Evolutionary conservation across 2,329 filamentous ascomycete genomes (phyloP), one percentile per base, ranked within the genome.

Genomic region (Whalleya microplaca): DNA sequence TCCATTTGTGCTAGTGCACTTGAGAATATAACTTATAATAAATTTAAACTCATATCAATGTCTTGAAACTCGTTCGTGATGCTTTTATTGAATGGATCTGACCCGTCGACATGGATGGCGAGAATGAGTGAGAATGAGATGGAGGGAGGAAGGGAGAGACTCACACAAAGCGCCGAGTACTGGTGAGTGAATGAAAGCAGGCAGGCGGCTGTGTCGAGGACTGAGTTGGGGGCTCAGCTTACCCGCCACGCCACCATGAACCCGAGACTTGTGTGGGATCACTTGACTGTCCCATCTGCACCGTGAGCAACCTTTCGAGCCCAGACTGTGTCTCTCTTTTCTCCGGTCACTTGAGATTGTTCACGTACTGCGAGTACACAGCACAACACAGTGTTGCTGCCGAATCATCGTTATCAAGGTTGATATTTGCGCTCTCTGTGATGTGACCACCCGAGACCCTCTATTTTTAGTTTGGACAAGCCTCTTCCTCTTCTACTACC

Each of bases 141-240:
- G n/a, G n/a, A n/a, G n/a, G n/a, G n/a, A n/a, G n/a, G n/a, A n/a
- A n/a, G n/a, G n/a, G n/a, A n/a, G n/a, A n/a, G n/a, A n/a, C n/a
- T n/a, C n/a, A n/a, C n/a, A n/a, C n/a, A n/a, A n/a, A n/a, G n/a
- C n/a, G n/a, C n/a, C n/a, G n/a, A n/a, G n/a, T n/a, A n/a, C n/a
- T n/a, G n/a, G n/a, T n/a, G 32, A 8, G 32, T 37, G 32, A 27
- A 3, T 37, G 32, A 8, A 14, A 16, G 10, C 9, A 37, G 10
- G 32, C 8, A 37, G 32, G 32, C 32, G 32, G 32, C 32, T 37
- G 32, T 37, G 32, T 37, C 10, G 46, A 54, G 49, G 50, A n/a
- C 21, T 57, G 27, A 19, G 50, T 45, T 45, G 52, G 44, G 53
- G 56, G 54, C 56, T 62, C 52, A 57, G 56, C 56, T 59, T 59